Evolutionary conservation across 768 basidiomycete species (phyloP), one percentile per base, ranked within the genome.

Genomic region (Tricholoma matsutake): DNA sequence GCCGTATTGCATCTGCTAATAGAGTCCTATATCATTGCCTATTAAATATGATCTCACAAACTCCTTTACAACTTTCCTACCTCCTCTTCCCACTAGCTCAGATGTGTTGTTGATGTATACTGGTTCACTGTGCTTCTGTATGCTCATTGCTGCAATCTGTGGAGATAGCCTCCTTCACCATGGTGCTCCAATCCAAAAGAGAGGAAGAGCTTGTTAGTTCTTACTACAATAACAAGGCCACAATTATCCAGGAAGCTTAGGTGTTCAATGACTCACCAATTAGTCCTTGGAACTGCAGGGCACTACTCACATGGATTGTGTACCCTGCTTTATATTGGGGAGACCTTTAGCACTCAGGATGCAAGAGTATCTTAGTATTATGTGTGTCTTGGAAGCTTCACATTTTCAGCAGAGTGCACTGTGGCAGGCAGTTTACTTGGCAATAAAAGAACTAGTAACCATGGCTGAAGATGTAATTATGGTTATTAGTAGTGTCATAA

Each of bases 231-330:
- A 96, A 98, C 82, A 98, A 98, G 77, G 96, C 94, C 18, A 97
- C 96, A 1, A 91, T 98, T 65, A 91, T 98, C 67, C 97, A 98
- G 75, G 97, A 99, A 75, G 96, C 97, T 61, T 88, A 96, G 66
- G 91, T 95, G 60, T 99, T 99, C 87, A 98, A 99, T 78, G 96
- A 98, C 71, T 97, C 96, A 16, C 97, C 97, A 61, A 95, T 99
- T 77, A 96, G 93, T 72, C 96, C 96, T 18, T 83, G 96, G 72
- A 97, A 96, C 80, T 98, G 96, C 78, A 86, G 96, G 73, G 90
- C 96, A 49, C 86, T 99, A 59, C 86, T 99, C 70, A 98, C 96
- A 45, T 85, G 96, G 71, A 96, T 98, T 68, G 92, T 98, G 43
- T 96, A 98, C 77, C 83, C n/a, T 99, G 54, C 83, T 99, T 61